These are phyloP conservation scores for Clitoria ternatea DNA, from an alignment of 306 rosid species.

Conservation along the genomic window DNA sequence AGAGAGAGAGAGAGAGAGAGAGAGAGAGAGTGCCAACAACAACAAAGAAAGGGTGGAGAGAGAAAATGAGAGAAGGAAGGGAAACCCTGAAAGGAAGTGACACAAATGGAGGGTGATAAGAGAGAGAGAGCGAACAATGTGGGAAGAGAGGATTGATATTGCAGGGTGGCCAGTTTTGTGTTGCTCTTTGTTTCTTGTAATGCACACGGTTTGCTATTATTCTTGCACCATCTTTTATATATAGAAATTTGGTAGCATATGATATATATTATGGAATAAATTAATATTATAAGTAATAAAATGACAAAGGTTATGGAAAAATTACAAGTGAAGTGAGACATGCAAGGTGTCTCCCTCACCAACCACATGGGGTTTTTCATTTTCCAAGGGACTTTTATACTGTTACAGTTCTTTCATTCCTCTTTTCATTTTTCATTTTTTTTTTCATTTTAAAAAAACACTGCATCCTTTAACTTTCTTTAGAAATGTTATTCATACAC, in stretches of 20 bases:
- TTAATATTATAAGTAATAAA: too few relatives aligned
- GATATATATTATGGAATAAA: too few relatives aligned
- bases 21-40: not conserved
- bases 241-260: not conserved
- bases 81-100: conserved; percentile 11
- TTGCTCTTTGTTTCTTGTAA: not conserved
- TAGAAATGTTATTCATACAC: too few relatives aligned
- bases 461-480: too few relatives aligned
- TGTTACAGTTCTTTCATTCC: not conserved
- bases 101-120: conserved; percentile 33
- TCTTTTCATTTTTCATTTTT: not conserved
- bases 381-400: not conserved
- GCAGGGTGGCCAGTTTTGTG: conserved; percentile 22
- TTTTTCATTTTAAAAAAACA: not conserved
- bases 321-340: not conserved
- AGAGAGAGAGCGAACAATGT: conserved; percentile 51
- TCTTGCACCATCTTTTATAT: conserved; percentile 38
- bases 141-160: conserved; percentile 29
- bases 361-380: not conserved
- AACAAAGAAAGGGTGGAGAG: conserved; percentile 26
- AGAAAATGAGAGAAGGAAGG: conserved; percentile 15
- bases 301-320: not conserved
- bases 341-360: not conserved
- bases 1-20: conserved; percentile 1
- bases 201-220: not conserved